phyloP scores from a whole-genome alignment of 768 basidiomycete genomes.

The Trametes cingulata region DNA sequence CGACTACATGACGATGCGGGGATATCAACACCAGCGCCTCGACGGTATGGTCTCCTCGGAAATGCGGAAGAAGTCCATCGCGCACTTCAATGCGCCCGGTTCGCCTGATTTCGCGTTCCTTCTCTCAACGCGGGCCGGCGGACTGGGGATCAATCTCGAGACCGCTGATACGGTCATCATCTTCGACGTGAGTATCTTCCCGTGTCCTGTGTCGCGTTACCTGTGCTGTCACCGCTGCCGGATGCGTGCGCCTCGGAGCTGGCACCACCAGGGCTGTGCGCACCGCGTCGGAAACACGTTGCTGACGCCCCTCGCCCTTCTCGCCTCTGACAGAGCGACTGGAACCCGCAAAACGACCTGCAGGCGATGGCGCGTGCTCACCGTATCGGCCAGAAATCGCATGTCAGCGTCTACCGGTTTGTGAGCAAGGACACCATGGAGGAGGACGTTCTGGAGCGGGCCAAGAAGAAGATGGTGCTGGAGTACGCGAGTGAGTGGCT shows the following conservation, averaged over 20 bases:
- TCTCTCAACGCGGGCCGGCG: conserved; percentile 94
- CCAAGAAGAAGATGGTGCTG: conserved; percentile 99
- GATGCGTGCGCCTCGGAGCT: conserved; percentile 14
- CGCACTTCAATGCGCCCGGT: conserved; percentile 92
- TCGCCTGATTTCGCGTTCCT: conserved; percentile 97
- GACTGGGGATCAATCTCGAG: conserved; percentile 97
- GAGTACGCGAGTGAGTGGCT: conserved; percentile 92
- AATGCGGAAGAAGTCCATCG: conserved; percentile 90
- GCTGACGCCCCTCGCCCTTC: conserved; percentile 23
- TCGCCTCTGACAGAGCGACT: conserved; percentile 69
- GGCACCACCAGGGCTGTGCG: conserved; percentile 13
- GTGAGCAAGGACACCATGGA: conserved; percentile 99
- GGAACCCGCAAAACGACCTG: conserved; percentile 98
- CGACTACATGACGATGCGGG: conserved; percentile 90
- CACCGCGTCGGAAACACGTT: conserved; percentile 22
- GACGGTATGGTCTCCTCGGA: conserved; percentile 97
- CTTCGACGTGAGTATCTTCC: conserved; percentile 74
- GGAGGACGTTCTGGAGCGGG: conserved; percentile 96
- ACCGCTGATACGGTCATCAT: conserved; percentile 99
- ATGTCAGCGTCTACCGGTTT: conserved; percentile 97
- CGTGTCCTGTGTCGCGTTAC: background rate
- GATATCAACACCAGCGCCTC: conserved; percentile 90
- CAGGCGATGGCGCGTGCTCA: conserved; percentile 99
- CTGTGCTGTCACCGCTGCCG: conserved; percentile 16
- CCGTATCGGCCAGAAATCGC: conserved; percentile 97